Evolutionary conservation across 2,329 filamentous ascomycete species (phyloP).

Genomic region (Sporothrix brunneoviolacea): DNA sequence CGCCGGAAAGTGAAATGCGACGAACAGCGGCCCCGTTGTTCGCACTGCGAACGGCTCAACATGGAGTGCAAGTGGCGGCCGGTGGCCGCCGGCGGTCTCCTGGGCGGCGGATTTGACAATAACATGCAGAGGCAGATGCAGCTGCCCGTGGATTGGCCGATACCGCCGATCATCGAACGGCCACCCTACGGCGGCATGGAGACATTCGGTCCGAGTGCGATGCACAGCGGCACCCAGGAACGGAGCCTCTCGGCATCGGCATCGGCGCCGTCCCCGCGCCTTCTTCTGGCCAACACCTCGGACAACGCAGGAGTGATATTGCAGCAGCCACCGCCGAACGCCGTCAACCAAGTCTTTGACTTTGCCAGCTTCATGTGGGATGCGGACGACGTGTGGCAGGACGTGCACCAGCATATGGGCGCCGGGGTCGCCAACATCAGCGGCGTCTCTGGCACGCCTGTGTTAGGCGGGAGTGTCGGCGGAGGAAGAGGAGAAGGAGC

Average conservation of each 20-base stretch:
- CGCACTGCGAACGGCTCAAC: constrained; percentile 46
- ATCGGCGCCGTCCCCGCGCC: neutral
- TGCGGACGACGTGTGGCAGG: constrained; percentile 30
- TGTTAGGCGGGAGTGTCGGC: too few species aligned
- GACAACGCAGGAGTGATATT: too few species aligned
- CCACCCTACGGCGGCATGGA: neutral
- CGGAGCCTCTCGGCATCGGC: neutral
- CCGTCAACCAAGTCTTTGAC: constrained; percentile 39
- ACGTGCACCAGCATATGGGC: constrained; percentile 15
- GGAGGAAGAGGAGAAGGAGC: too few species aligned
- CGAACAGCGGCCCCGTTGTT: constrained; percentile 45
- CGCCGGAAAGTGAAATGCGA: constrained; percentile 47
- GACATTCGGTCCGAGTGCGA: neutral
- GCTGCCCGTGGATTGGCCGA: neutral
- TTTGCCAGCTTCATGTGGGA: constrained; percentile 45
- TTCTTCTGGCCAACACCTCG: too few species aligned
- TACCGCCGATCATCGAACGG: neutral
- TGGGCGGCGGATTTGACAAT: constrained; percentile 14
- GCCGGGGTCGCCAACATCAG: neutral
- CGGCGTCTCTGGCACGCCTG: too few species aligned
- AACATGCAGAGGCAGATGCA: constrained; percentile 1
- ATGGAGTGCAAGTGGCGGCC: constrained; percentile 45
- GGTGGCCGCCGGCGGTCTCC: neutral
- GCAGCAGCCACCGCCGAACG: constrained; percentile 10
- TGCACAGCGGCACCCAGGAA: neutral